Evolutionary conservation across 2,329 filamentous ascomycete genomes (phyloP), one percentile per base, ranked within the genome.

Genomic region (Stemphylium vesicarium): DNA sequence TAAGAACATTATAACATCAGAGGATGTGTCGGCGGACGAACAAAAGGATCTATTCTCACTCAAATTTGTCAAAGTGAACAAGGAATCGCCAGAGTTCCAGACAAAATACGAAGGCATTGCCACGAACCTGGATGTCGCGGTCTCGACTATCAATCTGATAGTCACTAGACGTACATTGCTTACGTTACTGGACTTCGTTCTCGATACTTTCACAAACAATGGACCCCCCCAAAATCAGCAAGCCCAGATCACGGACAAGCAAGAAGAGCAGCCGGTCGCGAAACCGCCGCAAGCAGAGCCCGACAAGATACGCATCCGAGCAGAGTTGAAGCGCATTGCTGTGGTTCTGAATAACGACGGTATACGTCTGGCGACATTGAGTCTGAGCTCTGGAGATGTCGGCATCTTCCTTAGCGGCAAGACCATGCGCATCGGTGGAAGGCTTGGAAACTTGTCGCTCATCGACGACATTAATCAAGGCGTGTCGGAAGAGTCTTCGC

Each of bases 271-370:
- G 59, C 73, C 65, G 60, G 51, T 57, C 66, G 78, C 32, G 71
- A 78, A 59, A 71, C 77, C 33, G 56, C 48, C 62, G 2, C 63
- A 78, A 4, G 66, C 74, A 12, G 79, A 87, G 22, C 77, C 80
- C 24, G 90, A 90, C 51, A 96, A 95, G 60, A 95, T 99, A 62
- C 87, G 92, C 20, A 94, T 99, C 75, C 96, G 96, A 75, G 88
- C 96, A 37, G 89, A 97, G 58, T 79, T 99, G 59, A 96, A 96
- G 78, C 93, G 90, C 79, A 96, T 99, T 60, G 87, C 92, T 2
- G 82, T 99, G 24, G 94, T 99, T 59, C 81, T 99, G 50, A 99
- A 99, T 73, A 98, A 99, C 62, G 96, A 99, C 73, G 95, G 95
- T 0, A 96, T 98, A 53, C 87, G 95, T 22, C 83, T 99, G 24